Conservation (phyloP, 805 yeast species). For the Kuraishia piskuri region DNA sequence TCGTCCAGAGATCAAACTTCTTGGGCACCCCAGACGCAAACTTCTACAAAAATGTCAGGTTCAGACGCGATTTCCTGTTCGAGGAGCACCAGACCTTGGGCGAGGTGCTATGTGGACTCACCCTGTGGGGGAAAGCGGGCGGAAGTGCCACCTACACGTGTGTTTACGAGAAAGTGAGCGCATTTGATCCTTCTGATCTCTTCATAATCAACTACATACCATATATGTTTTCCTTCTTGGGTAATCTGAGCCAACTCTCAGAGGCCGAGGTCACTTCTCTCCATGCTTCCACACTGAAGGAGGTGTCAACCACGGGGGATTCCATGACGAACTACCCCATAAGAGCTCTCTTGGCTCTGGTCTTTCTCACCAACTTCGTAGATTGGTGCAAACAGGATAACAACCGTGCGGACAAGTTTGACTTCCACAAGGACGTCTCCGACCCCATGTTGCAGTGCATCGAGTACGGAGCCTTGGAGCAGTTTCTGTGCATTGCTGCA, state of each 20-base stretch:
- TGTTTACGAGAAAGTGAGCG: slow-evolving; percentile 30
- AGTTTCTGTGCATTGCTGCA: slow-evolving; percentile 50
- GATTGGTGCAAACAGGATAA: slow-evolving; percentile 56
- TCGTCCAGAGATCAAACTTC: slow-evolving; percentile 41
- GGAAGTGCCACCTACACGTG: slow-evolving; percentile 19
- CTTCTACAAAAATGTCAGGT: slow-evolving; percentile 40
- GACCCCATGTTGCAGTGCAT: slow-evolving; percentile 51
- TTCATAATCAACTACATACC: slow-evolving; percentile 61
- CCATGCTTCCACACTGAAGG: slow-evolving; percentile 27
- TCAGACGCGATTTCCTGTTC: slow-evolving; percentile 54
- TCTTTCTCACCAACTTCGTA: slow-evolving; percentile 50
- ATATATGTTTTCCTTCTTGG: slow-evolving; percentile 36
- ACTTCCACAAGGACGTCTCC: slow-evolving; percentile 48
- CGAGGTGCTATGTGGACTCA: slow-evolving; percentile 49
- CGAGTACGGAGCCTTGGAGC: slow-evolving; percentile 64
- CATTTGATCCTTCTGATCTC: slow-evolving; percentile 51
- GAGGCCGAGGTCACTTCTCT: slow-evolving; percentile 28
- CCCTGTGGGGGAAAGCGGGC: slow-evolving; percentile 15
- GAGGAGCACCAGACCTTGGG: slow-evolving; percentile 66
- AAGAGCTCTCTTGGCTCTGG: slow-evolving; percentile 37
- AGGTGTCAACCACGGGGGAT: slow-evolving; percentile 26
- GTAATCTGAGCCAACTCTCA: slow-evolving; percentile 24
- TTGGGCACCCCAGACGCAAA: slow-evolving; percentile 39
- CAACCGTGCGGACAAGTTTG: slow-evolving; percentile 33
- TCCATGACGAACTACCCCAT: slow-evolving; percentile 37